Percentiles rank a stretch among this genome's conserved stretches.
Evolutionary conservation across 768 basidiomycete species (phyloP).

Genomic region (Mycena venus): DNA sequence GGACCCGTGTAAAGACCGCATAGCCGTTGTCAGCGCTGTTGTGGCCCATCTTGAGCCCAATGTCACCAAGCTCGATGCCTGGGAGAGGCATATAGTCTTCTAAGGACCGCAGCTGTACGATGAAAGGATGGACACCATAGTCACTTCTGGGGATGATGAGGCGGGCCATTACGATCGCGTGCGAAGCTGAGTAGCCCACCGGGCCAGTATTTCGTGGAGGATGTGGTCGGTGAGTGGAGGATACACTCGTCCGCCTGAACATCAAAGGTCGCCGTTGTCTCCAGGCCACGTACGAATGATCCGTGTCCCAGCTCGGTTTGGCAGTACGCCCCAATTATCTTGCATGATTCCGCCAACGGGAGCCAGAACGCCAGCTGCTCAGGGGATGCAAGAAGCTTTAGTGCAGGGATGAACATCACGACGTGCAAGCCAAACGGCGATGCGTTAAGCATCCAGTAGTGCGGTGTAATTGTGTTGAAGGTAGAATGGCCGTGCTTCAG

Average conservation of each 20-base stretch:
- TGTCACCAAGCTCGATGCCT: conserved; percentile 43
- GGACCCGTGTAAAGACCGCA: conserved; percentile 38
- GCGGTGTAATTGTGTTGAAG: conserved; percentile 32
- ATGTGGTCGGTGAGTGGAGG: conserved; percentile 39
- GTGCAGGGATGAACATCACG: conserved; percentile 40
- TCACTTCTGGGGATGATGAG: conserved; percentile 32
- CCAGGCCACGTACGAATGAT: conserved; percentile 40
- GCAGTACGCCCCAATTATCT: conserved; percentile 41
- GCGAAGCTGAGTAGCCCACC: conserved; percentile 40
- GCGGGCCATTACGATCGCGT: conserved; percentile 44
- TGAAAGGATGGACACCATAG: conserved; percentile 41
- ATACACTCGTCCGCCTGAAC: conserved; percentile 37
- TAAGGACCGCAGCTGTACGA: conserved; percentile 42
- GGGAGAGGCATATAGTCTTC: conserved; percentile 37
- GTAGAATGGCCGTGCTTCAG: conserved; percentile 27
- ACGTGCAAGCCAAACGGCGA: conserved; percentile 43
- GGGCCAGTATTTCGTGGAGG: conserved; percentile 43
- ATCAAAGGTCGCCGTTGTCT: conserved; percentile 44
- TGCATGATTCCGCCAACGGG: conserved; percentile 37
- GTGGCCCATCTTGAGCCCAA: conserved; percentile 39
- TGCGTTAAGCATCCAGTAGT: conserved; percentile 35
- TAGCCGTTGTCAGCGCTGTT: conserved; percentile 44
- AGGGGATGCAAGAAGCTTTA: conserved; percentile 36
- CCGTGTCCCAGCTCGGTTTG: conserved; percentile 47
- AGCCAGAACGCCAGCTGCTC: conserved; percentile 42